Evolutionary conservation across 306 rosid genomes (phyloP).

Genomic region (Pterocarpus macrocarpus): DNA sequence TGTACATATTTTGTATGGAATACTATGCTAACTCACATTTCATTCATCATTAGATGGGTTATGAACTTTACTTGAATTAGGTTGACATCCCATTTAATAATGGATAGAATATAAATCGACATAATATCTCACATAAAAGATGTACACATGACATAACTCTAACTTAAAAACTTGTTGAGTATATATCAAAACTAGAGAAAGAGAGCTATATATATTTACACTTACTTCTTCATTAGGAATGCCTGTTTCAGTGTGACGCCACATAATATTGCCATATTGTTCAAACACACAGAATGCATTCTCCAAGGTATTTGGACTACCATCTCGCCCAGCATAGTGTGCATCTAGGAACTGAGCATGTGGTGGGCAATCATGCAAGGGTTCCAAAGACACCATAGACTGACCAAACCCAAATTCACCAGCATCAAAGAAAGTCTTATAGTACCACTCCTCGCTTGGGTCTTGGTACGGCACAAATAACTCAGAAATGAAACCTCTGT

Average conservation of each 20-base stretch:
- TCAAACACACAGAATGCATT: constrained; percentile 58
- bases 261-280: constrained; percentile 41
- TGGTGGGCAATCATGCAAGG: constrained; percentile 50
- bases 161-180: too few species aligned
- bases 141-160: too few species aligned
- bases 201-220: neutral
- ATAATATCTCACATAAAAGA: too few species aligned
- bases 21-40: too few species aligned
- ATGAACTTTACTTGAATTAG: too few species aligned
- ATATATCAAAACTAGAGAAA: neutral
- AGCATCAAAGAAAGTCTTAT: constrained; percentile 53
- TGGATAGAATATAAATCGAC: too few species aligned
- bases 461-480: constrained; percentile 56
- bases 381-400: constrained; percentile 51
- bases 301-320: constrained; percentile 36
- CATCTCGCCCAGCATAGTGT: constrained; percentile 2
- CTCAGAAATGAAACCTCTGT: constrained; percentile 53
- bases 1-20: too few species aligned
- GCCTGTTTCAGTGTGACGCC: constrained; percentile 55
- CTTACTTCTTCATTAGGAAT: constrained; percentile 46
- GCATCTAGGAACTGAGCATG: constrained; percentile 42
- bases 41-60: too few species aligned
- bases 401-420: constrained; percentile 54
- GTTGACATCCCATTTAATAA: too few species aligned
- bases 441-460: constrained; percentile 56